Base-by-base conservation (phyloP, 306 rosid species). In the Cajanus cajan region DNA sequence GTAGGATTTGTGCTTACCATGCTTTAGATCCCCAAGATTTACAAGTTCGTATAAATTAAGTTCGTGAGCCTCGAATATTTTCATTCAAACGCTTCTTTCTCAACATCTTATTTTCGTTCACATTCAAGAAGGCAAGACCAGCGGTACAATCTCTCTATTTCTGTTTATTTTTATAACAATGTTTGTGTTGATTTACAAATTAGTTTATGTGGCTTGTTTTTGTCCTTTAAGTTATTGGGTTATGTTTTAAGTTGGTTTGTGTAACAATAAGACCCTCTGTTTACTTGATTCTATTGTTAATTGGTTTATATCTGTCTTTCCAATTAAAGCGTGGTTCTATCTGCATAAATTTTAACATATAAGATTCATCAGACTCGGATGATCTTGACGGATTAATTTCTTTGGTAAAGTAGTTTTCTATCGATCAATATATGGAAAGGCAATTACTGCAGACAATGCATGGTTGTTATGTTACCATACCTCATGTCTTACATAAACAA, bases 31-130 rank as follows among this genome's bases (percentile, higher is more conserved):
- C 31, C 0, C 10, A 51, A 48, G 63, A 34, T 51, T 72, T 72
- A 4, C 6, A 18, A 16, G 4, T 34, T 33, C 21, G 18, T 51
- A 43, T 44, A 19, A 6, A 48, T 22, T 16, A 61, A 68, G 71
- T 34, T 58, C 63, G 59, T 6, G 52, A 69, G 9, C 47, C 63
- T 34, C 37, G 0, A 34, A 62, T 10, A 63, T 62, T 48, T 71
- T 25, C 48, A 33, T 73, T 79, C 59, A 64, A 50, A 64, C 59
- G 40, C 59, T 39, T 62, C 55, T n/a, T 66, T 66, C 21, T 18
- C 81, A 47, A 47, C 9, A 4, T 58, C 25, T 25, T 51, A 15
- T 21, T 48, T 21, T 40, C 70, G 74, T 76, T 62, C 63, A 45
- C 63, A 69, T 61, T 50, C 68, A 44, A 25, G 1, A 68, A 82